phyloP scores from a whole-genome alignment of 768 basidiomycete species.

The Strobilomyces dryophilus region DNA sequence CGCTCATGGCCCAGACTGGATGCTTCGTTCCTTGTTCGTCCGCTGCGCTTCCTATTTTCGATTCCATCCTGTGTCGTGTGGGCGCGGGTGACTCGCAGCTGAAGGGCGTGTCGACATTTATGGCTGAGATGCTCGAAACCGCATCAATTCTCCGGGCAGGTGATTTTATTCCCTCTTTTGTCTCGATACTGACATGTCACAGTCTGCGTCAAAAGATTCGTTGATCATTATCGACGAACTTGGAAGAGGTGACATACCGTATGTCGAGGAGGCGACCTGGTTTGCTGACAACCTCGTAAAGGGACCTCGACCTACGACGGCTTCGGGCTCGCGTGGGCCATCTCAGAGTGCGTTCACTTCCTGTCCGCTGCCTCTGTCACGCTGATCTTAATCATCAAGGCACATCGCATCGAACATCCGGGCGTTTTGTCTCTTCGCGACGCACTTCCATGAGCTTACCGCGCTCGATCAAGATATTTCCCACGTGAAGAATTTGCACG shows the following conservation, averaged over 20 bases:
- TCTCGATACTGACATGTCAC: background rate
- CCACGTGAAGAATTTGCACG: conserved; percentile 93
- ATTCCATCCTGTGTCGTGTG: conserved; percentile 92
- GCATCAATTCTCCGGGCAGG: conserved; percentile 87
- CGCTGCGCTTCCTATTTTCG: conserved; percentile 87
- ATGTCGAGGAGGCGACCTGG: background rate
- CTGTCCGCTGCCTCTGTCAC: too few relatives aligned
- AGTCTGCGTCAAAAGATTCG: conserved; percentile 91
- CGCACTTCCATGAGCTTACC: conserved; percentile 97
- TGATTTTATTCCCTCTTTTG: background rate
- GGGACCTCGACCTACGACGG: conserved; percentile 97
- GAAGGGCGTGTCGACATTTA: conserved; percentile 97
- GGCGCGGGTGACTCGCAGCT: conserved; percentile 97
- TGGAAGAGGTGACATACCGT: conserved; percentile 59
- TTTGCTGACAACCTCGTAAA: conserved; percentile 25
- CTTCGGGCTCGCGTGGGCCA: conserved; percentile 97
- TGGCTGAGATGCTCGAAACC: conserved; percentile 99
- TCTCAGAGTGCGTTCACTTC: conserved; percentile 72
- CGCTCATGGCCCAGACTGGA: conserved; percentile 92
- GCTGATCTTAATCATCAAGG: conserved; percentile 38
- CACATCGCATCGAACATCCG: conserved; percentile 91
- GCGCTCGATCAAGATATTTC: conserved; percentile 80
- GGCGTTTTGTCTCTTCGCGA: conserved; percentile 94
- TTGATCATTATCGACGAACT: conserved; percentile 97
- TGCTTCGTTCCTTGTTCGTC: conserved; percentile 92